Evolutionary conservation across 1,284 basidiomycete species (phyloP).

Genomic region (Fomitopsis betulina): DNA sequence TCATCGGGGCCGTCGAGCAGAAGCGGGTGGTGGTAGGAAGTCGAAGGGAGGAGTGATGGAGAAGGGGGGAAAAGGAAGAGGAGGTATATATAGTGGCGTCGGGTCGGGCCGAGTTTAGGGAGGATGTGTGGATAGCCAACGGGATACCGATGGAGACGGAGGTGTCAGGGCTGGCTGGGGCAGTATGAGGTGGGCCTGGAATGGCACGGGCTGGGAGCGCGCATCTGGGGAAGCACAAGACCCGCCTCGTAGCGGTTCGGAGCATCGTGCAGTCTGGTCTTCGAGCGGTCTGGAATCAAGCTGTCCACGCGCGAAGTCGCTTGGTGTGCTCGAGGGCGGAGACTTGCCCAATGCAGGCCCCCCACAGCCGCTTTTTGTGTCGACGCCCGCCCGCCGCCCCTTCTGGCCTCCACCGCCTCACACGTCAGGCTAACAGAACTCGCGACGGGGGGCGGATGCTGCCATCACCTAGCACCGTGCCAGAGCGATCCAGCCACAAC

Average conservation of each 20-base stretch:
- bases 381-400: not conserved
- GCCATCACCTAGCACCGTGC: not conserved
- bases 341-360: not conserved
- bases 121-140: not conserved
- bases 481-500: not conserved
- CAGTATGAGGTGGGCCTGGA: not conserved
- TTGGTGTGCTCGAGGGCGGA: not conserved
- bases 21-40: not conserved
- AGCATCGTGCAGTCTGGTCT: not conserved
- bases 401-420: not conserved
- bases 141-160: not conserved
- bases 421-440: not conserved
- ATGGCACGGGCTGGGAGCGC: not conserved
- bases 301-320: not conserved
- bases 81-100: not conserved
- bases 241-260: not conserved
- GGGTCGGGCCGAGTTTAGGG: not conserved
- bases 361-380: not conserved
- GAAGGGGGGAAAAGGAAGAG: not conserved
- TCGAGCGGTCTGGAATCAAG: not conserved
- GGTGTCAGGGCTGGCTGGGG: not conserved
- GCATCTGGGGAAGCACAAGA: not conserved
- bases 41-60: not conserved
- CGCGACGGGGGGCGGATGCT: not conserved
- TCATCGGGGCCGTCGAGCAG: slow-evolving; percentile 9